Percentiles rank a stretch among this genome's conserved stretches.
Evolutionary conservation across 306 rosid genomes (phyloP).

Genomic region (Quercus cerris): DNA sequence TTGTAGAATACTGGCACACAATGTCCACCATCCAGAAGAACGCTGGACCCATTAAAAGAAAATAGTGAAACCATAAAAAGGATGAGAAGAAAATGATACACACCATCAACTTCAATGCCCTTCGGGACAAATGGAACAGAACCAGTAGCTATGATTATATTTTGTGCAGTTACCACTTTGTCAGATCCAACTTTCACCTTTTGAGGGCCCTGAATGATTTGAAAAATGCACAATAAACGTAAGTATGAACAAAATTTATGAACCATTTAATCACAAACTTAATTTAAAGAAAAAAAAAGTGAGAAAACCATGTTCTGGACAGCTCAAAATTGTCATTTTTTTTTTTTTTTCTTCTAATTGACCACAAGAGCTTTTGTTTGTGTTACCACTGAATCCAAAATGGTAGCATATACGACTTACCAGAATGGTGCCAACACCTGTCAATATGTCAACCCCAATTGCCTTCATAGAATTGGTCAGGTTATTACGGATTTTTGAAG

Average conservation of each 20-base stretch:
- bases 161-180: slow-evolving; percentile 73
- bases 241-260: slow-evolving; percentile 3
- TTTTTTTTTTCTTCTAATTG: neutral
- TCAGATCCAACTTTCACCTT: slow-evolving; percentile 85
- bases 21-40: neutral
- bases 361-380: neutral
- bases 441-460: slow-evolving; percentile 92
- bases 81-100: slow-evolving; percentile 18
- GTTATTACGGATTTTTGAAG: slow-evolving; percentile 79
- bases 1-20: slow-evolving; percentile 10
- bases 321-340: neutral
- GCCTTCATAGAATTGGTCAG: slow-evolving; percentile 92
- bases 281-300: neutral
- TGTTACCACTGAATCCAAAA: neutral
- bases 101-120: slow-evolving; percentile 95
- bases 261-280: neutral
- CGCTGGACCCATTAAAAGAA: neutral
- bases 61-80: slow-evolving; percentile 15
- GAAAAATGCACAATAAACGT: slow-evolving; percentile 19
- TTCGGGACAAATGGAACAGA: slow-evolving; percentile 97
- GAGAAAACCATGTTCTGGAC: neutral
- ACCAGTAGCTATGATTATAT: slow-evolving; percentile 94
- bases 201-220: slow-evolving; percentile 72
- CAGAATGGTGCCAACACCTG: slow-evolving; percentile 84
- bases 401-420: slow-evolving; percentile 39